Percentiles rank a stretch among this genome's conserved stretches.
These are phyloP conservation scores for Chalciporus chontae DNA, from an alignment of 768 basidiomycete species.

Conservation along the genomic window DNA sequence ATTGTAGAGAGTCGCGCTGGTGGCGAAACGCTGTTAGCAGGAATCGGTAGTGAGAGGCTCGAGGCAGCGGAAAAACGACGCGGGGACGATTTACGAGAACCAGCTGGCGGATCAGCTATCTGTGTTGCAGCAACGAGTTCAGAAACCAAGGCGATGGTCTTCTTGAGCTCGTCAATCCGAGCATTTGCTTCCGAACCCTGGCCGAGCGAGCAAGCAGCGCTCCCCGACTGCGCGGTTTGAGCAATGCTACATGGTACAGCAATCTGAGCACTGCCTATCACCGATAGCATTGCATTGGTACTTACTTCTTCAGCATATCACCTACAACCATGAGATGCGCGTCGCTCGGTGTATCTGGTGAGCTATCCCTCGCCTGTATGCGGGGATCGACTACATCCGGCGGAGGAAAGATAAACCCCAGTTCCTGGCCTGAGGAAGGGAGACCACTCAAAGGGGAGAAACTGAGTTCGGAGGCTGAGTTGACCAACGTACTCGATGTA, in stretches of 20 bases:
- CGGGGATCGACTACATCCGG: constrained; percentile 22
- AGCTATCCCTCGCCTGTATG: constrained; percentile 11
- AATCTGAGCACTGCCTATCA: constrained; percentile 18
- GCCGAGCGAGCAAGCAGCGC: constrained; percentile 44
- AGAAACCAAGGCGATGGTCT: constrained; percentile 50
- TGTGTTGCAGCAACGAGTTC: constrained; percentile 49
- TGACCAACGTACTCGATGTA: constrained; percentile 16
- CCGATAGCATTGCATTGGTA: constrained; percentile 7
- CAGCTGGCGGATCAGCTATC: constrained; percentile 31
- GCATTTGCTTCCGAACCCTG: constrained; percentile 45
- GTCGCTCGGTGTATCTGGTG: constrained; percentile 36
- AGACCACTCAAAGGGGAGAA: constrained; percentile 22
- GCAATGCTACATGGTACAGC: constrained; percentile 46
- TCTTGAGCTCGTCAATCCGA: constrained; percentile 54
- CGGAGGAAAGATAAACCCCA: constrained; percentile 24
- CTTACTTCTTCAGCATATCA: constrained; percentile 54
- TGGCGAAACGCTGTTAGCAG: constrained; percentile 34
- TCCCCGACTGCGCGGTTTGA: constrained; percentile 56
- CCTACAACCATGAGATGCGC: constrained; percentile 49
- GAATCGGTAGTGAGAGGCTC: constrained; percentile 33
- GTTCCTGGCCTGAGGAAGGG: constrained; percentile 13
- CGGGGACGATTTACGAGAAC: constrained; percentile 32
- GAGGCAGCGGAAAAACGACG: constrained; percentile 18
- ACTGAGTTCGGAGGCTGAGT: constrained; percentile 21
- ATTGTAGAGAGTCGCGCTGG: constrained; percentile 19